Percentiles rank a stretch among this genome's conserved stretches.
Conservation (phyloP, 2,329 filamentous ascomycete species). For the Monilinia fructicola region DNA sequence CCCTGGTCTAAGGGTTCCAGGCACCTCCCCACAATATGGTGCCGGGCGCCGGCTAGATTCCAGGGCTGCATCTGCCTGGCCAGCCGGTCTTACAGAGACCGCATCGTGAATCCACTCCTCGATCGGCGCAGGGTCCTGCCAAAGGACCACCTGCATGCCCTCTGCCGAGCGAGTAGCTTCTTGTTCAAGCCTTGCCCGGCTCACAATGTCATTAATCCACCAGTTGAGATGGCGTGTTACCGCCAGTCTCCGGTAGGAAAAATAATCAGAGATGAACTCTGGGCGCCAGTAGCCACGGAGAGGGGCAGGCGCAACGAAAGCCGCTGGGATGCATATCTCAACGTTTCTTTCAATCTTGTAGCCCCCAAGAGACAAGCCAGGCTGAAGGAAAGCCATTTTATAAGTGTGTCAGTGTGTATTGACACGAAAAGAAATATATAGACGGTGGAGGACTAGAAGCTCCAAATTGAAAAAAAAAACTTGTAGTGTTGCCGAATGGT, state of each 20-base stretch:
- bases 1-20: constrained; percentile 13
- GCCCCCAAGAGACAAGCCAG: neutral
- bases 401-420: neutral
- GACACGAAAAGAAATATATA: neutral
- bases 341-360: neutral
- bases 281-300: neutral
- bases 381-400: neutral
- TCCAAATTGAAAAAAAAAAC: neutral
- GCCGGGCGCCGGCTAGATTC: constrained; percentile 1
- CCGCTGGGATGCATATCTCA: constrained; percentile 4
- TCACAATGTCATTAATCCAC: neutral
- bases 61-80: neutral
- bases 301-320: constrained; percentile 2
- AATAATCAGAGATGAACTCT: constrained; percentile 14
- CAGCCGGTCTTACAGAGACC: constrained; percentile 5
- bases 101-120: neutral
- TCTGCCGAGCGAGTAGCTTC: neutral
- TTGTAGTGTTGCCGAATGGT: neutral
- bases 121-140: constrained; percentile 3
- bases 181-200: constrained; percentile 1
- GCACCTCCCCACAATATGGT: constrained; percentile 4
- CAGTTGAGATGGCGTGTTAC: constrained; percentile 9
- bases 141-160: neutral
- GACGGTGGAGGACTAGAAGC: no score
- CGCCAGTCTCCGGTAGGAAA: constrained; percentile 3